Evolutionary conservation across 2,329 filamentous ascomycete genomes (phyloP).

Genomic region (Fusarium drepaniforme): DNA sequence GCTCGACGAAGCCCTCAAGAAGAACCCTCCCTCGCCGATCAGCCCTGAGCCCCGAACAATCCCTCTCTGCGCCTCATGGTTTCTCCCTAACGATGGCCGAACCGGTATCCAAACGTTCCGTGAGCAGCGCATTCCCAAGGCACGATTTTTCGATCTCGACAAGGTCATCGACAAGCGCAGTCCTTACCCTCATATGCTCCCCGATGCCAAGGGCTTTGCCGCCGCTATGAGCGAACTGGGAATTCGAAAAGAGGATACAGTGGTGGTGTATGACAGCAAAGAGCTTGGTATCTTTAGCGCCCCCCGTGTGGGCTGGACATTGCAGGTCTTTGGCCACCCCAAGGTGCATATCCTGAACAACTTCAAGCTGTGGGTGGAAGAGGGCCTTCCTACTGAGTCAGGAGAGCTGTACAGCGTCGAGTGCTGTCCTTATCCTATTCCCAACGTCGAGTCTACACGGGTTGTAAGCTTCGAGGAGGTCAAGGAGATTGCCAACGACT

Average conservation of each 20-base stretch:
- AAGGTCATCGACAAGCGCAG: conserved; percentile 88
- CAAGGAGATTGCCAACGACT: conserved; percentile 78
- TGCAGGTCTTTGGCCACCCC: conserved; percentile 89
- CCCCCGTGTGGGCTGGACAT: conserved; percentile 93
- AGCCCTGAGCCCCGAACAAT: conserved; percentile 87
- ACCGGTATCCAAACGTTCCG: conserved; percentile 85
- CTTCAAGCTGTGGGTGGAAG: conserved; percentile 91
- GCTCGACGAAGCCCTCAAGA: conserved; percentile 83
- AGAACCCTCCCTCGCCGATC: conserved; percentile 83
- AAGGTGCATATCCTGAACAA: conserved; percentile 95
- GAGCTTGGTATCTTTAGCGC: conserved; percentile 96
- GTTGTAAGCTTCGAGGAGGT: conserved; percentile 88
- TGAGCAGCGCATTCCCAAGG: conserved; percentile 85
- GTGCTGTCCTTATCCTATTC: conserved; percentile 74
- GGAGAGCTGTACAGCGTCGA: conserved; percentile 78
- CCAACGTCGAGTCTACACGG: conserved; percentile 69
- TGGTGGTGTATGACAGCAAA: conserved; percentile 94
- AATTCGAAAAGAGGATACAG: conserved; percentile 86
- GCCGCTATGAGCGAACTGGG: conserved; percentile 90
- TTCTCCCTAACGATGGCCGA: conserved; percentile 90
- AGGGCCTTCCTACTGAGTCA: conserved; percentile 85
- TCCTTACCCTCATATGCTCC: conserved; percentile 97
- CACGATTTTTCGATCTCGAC: conserved; percentile 97
- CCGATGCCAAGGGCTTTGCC: conserved; percentile 82
- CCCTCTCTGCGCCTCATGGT: conserved; percentile 94